Conservation (phyloP, 2,329 filamentous ascomycete species). For the Cytospora paraplurivora region DNA sequence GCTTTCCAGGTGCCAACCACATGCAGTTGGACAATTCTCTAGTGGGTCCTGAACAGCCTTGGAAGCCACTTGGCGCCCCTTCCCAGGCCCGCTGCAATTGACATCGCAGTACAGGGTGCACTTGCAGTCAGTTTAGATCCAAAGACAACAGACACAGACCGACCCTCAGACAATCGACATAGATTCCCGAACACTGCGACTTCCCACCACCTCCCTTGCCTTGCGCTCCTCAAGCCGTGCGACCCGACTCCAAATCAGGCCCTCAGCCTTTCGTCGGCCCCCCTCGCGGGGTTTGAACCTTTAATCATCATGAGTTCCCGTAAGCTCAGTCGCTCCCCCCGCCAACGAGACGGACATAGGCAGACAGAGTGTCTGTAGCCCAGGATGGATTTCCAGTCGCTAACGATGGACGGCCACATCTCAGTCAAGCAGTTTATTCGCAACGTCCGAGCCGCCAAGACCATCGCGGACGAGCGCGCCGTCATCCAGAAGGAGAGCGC, state of each 20-base stretch:
- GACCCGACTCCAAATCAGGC: constrained; percentile 15
- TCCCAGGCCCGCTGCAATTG: constrained; percentile 19
- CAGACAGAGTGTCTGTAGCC: not conserved
- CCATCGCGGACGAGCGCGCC: constrained; percentile 96
- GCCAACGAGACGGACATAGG: constrained; percentile 1
- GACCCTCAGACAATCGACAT: constrained; percentile 3
- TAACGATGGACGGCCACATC: constrained; percentile 29
- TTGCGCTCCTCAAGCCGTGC: constrained; percentile 6
- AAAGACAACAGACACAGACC: constrained; percentile 10
- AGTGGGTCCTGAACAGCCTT: constrained; percentile 8
- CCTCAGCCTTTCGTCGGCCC: constrained; percentile 20
- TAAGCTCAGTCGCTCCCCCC: constrained; percentile 30
- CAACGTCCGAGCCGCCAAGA: constrained; percentile 97
- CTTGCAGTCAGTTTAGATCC: constrained; percentile 18
- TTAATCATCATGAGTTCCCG: constrained; percentile 38
- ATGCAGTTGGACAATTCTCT: constrained; percentile 7
- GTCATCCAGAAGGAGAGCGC: constrained; percentile 99
- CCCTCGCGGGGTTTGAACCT: constrained; percentile 22
- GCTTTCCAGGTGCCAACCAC: not conserved
- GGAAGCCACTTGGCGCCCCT: constrained; percentile 24
- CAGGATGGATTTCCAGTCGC: constrained; percentile 22
- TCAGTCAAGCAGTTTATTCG: constrained; percentile 99
- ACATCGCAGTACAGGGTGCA: constrained; percentile 21
- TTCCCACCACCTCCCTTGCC: constrained; percentile 1
- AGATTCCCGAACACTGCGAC: constrained; percentile 10